Evolutionary conservation across 495 filamentous ascomycete species (phyloP).

Genomic region (Pseudevernia furfuracea): DNA sequence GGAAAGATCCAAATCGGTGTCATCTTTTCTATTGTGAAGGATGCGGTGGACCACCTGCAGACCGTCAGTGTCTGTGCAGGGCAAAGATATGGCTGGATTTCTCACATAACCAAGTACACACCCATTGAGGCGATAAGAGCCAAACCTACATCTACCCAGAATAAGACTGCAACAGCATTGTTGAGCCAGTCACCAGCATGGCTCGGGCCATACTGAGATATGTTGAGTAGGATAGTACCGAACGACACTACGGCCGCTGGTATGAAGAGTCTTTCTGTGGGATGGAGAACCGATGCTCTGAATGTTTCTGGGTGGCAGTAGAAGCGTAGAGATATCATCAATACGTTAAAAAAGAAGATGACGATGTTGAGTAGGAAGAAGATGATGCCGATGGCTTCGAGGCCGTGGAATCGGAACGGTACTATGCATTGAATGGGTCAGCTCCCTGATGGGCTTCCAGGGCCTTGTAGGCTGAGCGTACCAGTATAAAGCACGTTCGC

Average conservation of each 20-base stretch:
- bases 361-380: conserved; percentile 71
- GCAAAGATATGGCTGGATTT: neutral
- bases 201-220: conserved; percentile 67
- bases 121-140: conserved; percentile 56
- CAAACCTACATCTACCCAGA: conserved; percentile 64
- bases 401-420: conserved; percentile 59
- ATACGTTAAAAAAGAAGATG: conserved; percentile 62
- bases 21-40: conserved; percentile 80
- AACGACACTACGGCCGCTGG: conserved; percentile 63
- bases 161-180: conserved; percentile 53
- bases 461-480: conserved; percentile 31
- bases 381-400: conserved; percentile 62
- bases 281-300: conserved; percentile 63
- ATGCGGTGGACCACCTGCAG: conserved; percentile 56
- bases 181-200: conserved; percentile 62
- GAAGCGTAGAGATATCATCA: conserved; percentile 62
- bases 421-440: conserved; percentile 37
- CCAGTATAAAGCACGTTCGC: conserved; percentile 68
- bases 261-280: conserved; percentile 72
- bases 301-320: conserved; percentile 64
- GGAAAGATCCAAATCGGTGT: conserved; percentile 91
- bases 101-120: conserved; percentile 64
- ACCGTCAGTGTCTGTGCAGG: conserved; percentile 21
- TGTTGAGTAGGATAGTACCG: conserved; percentile 72
- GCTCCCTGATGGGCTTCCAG: neutral